Evolutionary conservation across 2,329 filamentous ascomycete species (phyloP).

Genomic region (Pseudofabraea citricarpa): DNA sequence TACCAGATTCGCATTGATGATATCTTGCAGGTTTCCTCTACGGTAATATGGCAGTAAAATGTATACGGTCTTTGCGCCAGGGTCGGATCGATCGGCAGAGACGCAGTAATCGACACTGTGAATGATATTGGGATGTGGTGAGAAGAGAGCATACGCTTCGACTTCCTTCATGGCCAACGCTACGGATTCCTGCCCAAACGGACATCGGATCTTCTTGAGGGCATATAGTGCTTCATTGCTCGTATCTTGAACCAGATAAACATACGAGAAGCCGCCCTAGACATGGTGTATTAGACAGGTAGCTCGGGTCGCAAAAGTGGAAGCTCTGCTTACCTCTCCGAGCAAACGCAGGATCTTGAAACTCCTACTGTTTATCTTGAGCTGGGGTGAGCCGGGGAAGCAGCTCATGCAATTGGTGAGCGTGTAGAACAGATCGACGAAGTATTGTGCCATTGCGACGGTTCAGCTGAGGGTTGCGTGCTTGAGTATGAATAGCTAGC

Average conservation of each 20-base stretch:
- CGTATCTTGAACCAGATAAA: conserved; percentile 96
- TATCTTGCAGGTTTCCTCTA: conserved; percentile 91
- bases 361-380: conserved; percentile 90
- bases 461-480: background rate
- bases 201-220: conserved; percentile 97
- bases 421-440: conserved; percentile 86
- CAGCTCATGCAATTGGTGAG: conserved; percentile 94
- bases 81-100: conserved; percentile 63
- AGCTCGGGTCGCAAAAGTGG: background rate
- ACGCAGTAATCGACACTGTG: conserved; percentile 79
- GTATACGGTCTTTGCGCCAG: conserved; percentile 87
- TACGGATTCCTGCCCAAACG: conserved; percentile 94
- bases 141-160: conserved; percentile 90
- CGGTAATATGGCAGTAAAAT: conserved; percentile 94
- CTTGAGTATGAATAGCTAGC: no score
- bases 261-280: conserved; percentile 95
- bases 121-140: conserved; percentile 79
- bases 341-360: conserved; percentile 95
- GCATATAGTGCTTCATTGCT: conserved; percentile 80
- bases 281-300: no score
- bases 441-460: conserved; percentile 67
- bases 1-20: conserved; percentile 97
- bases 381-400: conserved; percentile 87
- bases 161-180: conserved; percentile 94
- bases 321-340: conserved; percentile 64